phyloP scores from a whole-genome alignment of 768 basidiomycete genomes.

The Royoungia palumana region DNA sequence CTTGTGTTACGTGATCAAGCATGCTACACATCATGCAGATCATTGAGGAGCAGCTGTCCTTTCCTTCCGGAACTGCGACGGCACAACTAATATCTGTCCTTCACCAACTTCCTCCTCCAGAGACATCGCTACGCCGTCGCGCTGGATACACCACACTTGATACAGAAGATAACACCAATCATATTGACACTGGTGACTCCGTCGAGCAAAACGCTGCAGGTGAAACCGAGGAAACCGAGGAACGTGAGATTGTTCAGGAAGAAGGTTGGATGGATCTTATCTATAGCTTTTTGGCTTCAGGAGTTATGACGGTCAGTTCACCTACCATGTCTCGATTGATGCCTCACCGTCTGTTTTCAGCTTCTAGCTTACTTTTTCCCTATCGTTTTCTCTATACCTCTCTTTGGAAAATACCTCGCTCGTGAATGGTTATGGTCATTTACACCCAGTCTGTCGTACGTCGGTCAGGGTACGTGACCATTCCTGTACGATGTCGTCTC shows the following conservation, averaged over 20 bases:
- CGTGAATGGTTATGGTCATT: constrained; percentile 92
- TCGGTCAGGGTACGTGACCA: constrained; percentile 69
- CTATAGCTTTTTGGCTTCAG: constrained; percentile 78
- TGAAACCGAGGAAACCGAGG: constrained; percentile 27
- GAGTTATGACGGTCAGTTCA: constrained; percentile 63
- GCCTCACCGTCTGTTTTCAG: constrained; percentile 37
- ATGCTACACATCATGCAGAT: constrained; percentile 48
- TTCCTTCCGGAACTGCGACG: constrained; percentile 95
- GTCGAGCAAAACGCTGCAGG: constrained; percentile 25
- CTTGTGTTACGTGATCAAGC: background rate
- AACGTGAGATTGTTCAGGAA: constrained; percentile 51
- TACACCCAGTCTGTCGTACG: constrained; percentile 86
- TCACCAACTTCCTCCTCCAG: constrained; percentile 70
- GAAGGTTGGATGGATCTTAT: constrained; percentile 76
- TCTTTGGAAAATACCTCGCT: constrained; percentile 82
- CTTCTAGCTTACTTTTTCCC: constrained; percentile 88
- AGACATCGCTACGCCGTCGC: constrained; percentile 52
- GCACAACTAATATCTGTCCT: constrained; percentile 92
- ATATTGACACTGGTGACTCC: constrained; percentile 1
- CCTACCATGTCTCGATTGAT: background rate
- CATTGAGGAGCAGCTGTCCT: constrained; percentile 88
- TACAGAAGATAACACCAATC: constrained; percentile 31
- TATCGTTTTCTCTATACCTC: constrained; percentile 78
- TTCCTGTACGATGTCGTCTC: background rate
- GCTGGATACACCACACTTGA: constrained; percentile 49